These are phyloP conservation scores for Syncephalastrum racemosum DNA, from an alignment of 371 early-diverging fungal species.

Conservation along the genomic window DNA sequence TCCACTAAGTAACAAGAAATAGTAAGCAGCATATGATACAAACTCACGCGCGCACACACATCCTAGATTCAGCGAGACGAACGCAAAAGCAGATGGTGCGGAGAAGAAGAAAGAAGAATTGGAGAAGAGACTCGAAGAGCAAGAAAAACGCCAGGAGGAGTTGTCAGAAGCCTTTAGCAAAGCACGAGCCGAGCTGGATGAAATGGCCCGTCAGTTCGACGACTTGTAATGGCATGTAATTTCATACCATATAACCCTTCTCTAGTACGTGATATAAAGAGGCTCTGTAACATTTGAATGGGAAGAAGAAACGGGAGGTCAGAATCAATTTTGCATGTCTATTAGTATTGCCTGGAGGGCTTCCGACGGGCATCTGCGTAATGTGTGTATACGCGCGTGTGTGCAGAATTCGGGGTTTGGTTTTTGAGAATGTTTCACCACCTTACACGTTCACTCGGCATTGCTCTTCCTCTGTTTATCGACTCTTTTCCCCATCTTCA, in stretches of 20 bases:
- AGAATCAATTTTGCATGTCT: too few relatives aligned
- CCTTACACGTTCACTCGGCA: conserved; percentile 5
- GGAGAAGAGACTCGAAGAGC: conserved; percentile 61
- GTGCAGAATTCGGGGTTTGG: too few relatives aligned
- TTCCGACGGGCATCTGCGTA: too few relatives aligned
- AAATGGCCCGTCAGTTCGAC: conserved; percentile 68
- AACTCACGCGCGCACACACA: conserved; percentile 1
- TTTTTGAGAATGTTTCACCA: too few relatives aligned
- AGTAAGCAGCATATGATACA: not conserved
- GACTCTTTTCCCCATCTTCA: not conserved
- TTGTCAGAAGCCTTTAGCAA: conserved; percentile 54
- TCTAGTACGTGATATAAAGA: too few relatives aligned
- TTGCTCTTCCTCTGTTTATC: conserved; percentile 2
- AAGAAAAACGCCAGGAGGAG: conserved; percentile 66
- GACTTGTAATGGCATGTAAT: conserved; percentile 51
- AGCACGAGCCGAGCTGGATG: conserved; percentile 72
- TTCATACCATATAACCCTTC: too few relatives aligned
- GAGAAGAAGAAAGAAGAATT: conserved; percentile 64
- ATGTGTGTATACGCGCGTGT: too few relatives aligned
- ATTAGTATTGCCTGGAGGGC: too few relatives aligned
- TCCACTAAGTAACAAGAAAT: conserved; percentile 62
- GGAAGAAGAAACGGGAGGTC: too few relatives aligned
- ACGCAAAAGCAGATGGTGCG: conserved; percentile 71
- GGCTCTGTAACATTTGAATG: too few relatives aligned
- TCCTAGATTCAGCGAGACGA: conserved; percentile 65